Evolutionary conservation across 2,329 filamentous ascomycete genomes (phyloP), one percentile per base, ranked within the genome.

Genomic region (Thyridium curvatum): DNA sequence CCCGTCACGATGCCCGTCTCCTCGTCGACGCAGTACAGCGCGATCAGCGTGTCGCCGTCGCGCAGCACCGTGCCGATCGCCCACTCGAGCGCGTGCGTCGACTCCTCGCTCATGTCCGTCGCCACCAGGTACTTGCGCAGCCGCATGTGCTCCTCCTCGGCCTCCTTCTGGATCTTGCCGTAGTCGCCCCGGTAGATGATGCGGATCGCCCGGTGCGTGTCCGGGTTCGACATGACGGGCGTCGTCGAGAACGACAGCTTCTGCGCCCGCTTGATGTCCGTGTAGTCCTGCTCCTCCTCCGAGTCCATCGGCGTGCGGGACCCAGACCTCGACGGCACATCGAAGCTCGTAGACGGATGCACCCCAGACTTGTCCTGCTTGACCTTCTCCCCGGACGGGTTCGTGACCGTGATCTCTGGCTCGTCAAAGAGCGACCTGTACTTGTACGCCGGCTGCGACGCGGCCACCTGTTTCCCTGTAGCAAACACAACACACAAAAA

Each of bases 41-140:
- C 89, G 45, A 96, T 81, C 29, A 98, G 72, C 0, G 91, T 97
- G 57, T 98, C 93, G 8, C 93, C 93, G 51, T 97, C 90, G 35
- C 93, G 79, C 21, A 98, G 71, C 6, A 97, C 89, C 0, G 91
- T 97, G 8, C 93, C 93, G 40, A 98, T 90, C 0, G 91, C 93
- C 93, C 93, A 98, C 60, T 98, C 93, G 26, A 98, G 71, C 2
- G 93, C 93, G 59, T 97, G 94, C 7, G 87, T 86, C 4, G 91
- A 90, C 64, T 98, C 93, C 30, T 93, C 86, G 50, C 90, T 96
- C 4, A 97, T 68, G 60, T 98, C 93, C 0, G 88, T 96, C 3
- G 93, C 91, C n/a, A 96, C 89, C 13, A 98, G 68, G 56, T 97
- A 98, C 52, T 93, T 94, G 38, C 93, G 78, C 44, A 91, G 77